Evolutionary conservation across 345 rosid genomes (phyloP).

Genomic region (Crucihimalaya himalaica): DNA sequence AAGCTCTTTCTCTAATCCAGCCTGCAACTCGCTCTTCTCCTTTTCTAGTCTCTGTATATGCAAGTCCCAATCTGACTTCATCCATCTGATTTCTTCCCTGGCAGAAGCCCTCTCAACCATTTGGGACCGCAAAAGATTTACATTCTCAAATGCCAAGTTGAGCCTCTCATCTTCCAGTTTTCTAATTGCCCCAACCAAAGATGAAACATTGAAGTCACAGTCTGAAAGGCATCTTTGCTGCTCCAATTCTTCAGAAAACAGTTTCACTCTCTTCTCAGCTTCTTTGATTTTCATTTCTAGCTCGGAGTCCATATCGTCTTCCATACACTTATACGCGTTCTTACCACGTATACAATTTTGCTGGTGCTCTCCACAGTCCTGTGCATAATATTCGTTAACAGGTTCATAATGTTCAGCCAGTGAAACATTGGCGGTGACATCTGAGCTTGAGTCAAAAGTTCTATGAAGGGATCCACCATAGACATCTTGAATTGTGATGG

Average conservation of each 20-base stretch:
- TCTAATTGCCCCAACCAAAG: slow-evolving; percentile 60
- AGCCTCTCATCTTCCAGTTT: slow-evolving; percentile 66
- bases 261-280: slow-evolving; percentile 69
- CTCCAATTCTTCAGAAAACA: slow-evolving; percentile 71
- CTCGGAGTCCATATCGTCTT: slow-evolving; percentile 56
- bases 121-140: slow-evolving; percentile 59
- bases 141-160: slow-evolving; percentile 73
- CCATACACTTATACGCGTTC: slow-evolving; percentile 37
- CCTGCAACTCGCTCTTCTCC: slow-evolving; percentile 79
- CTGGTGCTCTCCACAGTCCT: slow-evolving; percentile 44
- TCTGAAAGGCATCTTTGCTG: slow-evolving; percentile 58
- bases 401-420: slow-evolving; percentile 51
- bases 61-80: slow-evolving; percentile 61
- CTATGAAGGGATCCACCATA: slow-evolving; percentile 58
- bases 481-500: slow-evolving; percentile 82
- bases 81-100: slow-evolving; percentile 61
- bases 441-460: slow-evolving; percentile 48
- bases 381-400: slow-evolving; percentile 36
- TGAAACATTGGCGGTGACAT: slow-evolving; percentile 47
- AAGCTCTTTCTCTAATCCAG: slow-evolving; percentile 84
- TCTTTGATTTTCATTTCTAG: slow-evolving; percentile 61
- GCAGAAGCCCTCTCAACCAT: slow-evolving; percentile 64
- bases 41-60: slow-evolving; percentile 61
- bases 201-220: slow-evolving; percentile 60
- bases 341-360: slow-evolving; percentile 37